Conservation (phyloP, 2,329 filamentous ascomycete genomes). For the Cercospora beticola region DNA sequence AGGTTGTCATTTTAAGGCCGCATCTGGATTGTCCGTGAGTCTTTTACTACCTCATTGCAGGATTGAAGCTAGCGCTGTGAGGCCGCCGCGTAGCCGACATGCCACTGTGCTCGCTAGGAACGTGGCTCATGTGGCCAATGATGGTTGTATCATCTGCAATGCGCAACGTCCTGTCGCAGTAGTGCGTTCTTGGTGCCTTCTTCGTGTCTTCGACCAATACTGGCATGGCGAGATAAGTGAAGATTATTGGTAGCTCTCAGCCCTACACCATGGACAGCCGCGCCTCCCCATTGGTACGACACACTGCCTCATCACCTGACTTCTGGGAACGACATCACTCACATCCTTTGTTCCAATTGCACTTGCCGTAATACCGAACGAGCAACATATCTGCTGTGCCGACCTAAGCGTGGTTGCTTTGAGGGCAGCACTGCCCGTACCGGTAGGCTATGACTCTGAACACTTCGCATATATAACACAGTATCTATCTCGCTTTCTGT, state of each 20-base stretch:
- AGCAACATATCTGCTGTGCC: neutral
- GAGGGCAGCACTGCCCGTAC: constrained; percentile 2
- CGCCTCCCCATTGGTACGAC: neutral
- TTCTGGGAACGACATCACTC: neutral
- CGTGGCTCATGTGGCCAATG: neutral
- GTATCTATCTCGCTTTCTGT: neutral
- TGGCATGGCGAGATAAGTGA: neutral
- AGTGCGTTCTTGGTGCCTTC: constrained; percentile 7
- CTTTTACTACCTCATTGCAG: neutral
- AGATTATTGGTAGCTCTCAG: constrained; percentile 4
- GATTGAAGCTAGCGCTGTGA: neutral
- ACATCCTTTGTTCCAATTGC: neutral
- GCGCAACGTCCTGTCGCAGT: neutral
- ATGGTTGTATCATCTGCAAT: neutral
- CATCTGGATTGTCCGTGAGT: neutral
- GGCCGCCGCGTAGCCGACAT: constrained; percentile 7
- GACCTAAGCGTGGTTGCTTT: neutral
- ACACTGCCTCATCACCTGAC: constrained; percentile 9
- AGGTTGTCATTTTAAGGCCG: neutral
- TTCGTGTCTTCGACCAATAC: constrained; percentile 5
- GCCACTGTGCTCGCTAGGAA: neutral
- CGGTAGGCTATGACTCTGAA: constrained; percentile 8
- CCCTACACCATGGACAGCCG: neutral
- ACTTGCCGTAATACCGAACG: constrained; percentile 8
- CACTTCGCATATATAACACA: neutral